phyloP scores from a whole-genome alignment of 371 early-diverging fungal genomes.

The Rhizomucor pusillus region DNA sequence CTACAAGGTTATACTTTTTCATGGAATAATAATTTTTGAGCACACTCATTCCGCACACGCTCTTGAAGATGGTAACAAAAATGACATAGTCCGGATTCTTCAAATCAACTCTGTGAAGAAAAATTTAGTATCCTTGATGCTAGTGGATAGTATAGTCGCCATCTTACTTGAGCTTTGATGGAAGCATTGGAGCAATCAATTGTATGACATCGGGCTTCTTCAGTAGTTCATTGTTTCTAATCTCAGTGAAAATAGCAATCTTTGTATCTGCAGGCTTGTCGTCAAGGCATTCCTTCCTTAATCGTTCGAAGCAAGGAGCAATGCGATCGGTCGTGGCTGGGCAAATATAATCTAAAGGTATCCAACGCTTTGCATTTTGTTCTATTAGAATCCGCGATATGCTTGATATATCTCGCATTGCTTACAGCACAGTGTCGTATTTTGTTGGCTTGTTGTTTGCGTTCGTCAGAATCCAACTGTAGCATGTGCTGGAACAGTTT shows the following conservation, averaged over 20 bases:
- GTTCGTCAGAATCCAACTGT: constrained; percentile 23
- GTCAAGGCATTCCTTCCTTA: constrained; percentile 17
- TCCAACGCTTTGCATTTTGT: constrained; percentile 33
- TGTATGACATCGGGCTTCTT: constrained; percentile 40
- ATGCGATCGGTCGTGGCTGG: constrained; percentile 45
- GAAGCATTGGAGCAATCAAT: constrained; percentile 39
- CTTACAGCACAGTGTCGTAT: constrained; percentile 37
- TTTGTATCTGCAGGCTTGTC: constrained; percentile 18
- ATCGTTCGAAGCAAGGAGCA: constrained; percentile 29
- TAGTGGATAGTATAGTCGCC: neutral
- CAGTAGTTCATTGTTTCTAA: constrained; percentile 43
- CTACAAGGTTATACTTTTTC: constrained; percentile 46
- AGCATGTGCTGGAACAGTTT: constrained; percentile 31
- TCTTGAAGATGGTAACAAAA: constrained; percentile 51
- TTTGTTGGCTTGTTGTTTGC: constrained; percentile 21
- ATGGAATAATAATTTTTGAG: constrained; percentile 40
- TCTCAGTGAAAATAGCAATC: constrained; percentile 46
- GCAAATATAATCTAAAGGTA: constrained; percentile 54
- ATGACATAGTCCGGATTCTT: constrained; percentile 46
- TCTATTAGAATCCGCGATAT: too few species aligned
- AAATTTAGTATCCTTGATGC: neutral
- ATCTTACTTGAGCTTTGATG: constrained; percentile 37
- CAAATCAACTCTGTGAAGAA: constrained; percentile 35
- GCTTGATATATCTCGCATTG: neutral
- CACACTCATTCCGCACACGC: constrained; percentile 50